Evolutionary conservation across 2,329 filamentous ascomycete genomes (phyloP).

Genomic region (Hyphodiscus sp.): DNA sequence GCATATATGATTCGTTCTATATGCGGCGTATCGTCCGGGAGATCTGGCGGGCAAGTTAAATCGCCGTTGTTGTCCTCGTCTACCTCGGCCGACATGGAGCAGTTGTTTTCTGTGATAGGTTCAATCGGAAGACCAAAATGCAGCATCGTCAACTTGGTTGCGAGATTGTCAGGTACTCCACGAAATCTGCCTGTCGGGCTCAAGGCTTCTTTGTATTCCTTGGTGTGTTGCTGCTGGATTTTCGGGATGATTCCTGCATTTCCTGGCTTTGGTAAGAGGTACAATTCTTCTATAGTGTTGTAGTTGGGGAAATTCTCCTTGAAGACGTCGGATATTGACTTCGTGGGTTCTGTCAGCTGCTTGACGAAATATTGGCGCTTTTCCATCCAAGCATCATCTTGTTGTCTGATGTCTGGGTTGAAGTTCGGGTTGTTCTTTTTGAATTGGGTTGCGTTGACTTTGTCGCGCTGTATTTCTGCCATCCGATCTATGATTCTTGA

Average conservation of each 20-base stretch:
- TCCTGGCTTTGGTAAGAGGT: not conserved
- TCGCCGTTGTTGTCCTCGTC: slow-evolving; percentile 2
- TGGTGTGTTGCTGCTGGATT: not conserved
- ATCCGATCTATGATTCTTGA: too few species aligned
- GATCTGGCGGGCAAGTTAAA: slow-evolving; percentile 13
- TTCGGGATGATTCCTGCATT: not conserved
- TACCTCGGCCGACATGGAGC: slow-evolving; percentile 9
- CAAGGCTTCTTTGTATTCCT: not conserved
- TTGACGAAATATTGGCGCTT: not conserved
- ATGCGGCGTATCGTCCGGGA: slow-evolving; percentile 4
- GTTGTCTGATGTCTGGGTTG: not conserved
- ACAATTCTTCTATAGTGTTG: not conserved
- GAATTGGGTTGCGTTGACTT: not conserved
- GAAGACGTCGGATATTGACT: not conserved
- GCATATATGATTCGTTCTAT: slow-evolving; percentile 19
- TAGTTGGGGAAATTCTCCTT: not conserved
- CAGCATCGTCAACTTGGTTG: slow-evolving; percentile 28
- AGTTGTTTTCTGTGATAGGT: slow-evolving; percentile 22
- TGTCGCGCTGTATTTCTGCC: not conserved
- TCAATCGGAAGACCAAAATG: slow-evolving; percentile 28
- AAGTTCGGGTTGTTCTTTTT: not conserved
- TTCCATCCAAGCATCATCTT: not conserved
- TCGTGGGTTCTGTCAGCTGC: not conserved
- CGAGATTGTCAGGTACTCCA: slow-evolving; percentile 20
- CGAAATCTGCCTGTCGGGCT: slow-evolving; percentile 5